Evolutionary conservation across 495 filamentous ascomycete species (phyloP).

Genomic region (Penicillium mononematosum): DNA sequence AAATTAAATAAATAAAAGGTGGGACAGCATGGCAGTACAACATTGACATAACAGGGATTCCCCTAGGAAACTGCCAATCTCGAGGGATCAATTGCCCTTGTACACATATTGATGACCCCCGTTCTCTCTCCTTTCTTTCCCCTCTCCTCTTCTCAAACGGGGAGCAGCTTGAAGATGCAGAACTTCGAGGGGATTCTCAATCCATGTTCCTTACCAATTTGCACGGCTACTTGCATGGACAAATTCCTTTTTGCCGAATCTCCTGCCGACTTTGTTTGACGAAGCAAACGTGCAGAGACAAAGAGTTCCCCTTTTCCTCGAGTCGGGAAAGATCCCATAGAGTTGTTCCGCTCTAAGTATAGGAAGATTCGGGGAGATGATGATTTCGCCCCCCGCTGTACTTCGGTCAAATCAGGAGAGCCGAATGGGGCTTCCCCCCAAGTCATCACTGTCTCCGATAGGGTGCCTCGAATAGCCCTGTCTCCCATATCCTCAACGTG

Average conservation of each 20-base stretch:
- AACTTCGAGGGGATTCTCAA: background rate
- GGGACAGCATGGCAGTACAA: slow-evolving; percentile 4
- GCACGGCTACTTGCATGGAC: slow-evolving; percentile 30
- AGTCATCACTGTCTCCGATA: slow-evolving; percentile 15
- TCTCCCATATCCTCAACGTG: slow-evolving; percentile 20
- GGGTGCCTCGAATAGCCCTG: slow-evolving; percentile 26
- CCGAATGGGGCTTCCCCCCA: background rate
- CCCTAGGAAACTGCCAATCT: background rate
- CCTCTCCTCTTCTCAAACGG: background rate
- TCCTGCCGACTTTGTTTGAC: slow-evolving; percentile 31
- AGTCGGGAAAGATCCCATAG: slow-evolving; percentile 4
- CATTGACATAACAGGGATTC: slow-evolving; percentile 1
- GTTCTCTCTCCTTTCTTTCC: background rate
- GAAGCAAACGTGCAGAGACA: slow-evolving; percentile 34
- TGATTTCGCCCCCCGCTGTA: slow-evolving; percentile 19
- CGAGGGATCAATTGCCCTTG: too few relatives aligned
- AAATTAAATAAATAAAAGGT: background rate
- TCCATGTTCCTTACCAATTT: slow-evolving; percentile 30
- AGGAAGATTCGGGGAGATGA: slow-evolving; percentile 23
- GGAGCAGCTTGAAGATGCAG: background rate
- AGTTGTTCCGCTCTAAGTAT: slow-evolving; percentile 19
- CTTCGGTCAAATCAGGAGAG: slow-evolving; percentile 6
- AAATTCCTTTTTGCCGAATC: slow-evolving; percentile 29
- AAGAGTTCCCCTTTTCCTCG: slow-evolving; percentile 19
- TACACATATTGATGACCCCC: background rate